Evolutionary conservation across 345 rosid genomes (phyloP).

Genomic region (Syzygium jambos): DNA sequence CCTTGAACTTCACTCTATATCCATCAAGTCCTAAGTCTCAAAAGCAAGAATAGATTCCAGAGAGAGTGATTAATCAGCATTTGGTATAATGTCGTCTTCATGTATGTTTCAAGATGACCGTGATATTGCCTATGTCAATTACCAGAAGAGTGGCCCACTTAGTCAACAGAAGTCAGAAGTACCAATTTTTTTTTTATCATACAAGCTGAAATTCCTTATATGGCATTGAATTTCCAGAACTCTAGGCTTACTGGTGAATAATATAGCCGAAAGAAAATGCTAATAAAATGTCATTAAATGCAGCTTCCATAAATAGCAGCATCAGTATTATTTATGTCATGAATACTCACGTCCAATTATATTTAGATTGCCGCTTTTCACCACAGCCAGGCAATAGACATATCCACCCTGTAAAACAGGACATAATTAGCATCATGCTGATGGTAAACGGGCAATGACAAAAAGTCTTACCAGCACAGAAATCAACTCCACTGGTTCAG

Average conservation of each 20-base stretch:
- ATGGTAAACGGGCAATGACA: not conserved
- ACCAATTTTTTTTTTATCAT: not conserved
- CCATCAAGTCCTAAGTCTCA: not conserved
- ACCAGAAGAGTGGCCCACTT: not conserved
- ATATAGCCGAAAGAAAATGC: not conserved
- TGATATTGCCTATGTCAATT: not conserved
- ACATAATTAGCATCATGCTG: not conserved
- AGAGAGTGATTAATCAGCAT: not conserved
- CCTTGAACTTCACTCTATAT: not conserved
- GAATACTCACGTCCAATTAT: conserved; percentile 87
- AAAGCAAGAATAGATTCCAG: not conserved
- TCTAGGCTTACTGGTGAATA: not conserved
- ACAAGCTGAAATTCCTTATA: not conserved
- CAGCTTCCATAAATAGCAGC: not conserved
- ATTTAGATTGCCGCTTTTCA: conserved; percentile 57
- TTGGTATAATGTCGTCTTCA: not conserved
- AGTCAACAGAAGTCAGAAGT: not conserved
- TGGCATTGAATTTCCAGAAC: not conserved
- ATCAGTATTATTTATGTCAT: not conserved
- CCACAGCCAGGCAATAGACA: conserved; percentile 61
- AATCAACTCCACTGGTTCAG: conserved; percentile 36
- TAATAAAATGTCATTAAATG: not conserved
- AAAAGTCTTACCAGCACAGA: conserved; percentile 22
- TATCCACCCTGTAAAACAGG: conserved; percentile 25
- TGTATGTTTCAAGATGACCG: not conserved